These are phyloP conservation scores for Neonectria sp. DNA, from an alignment of 2,329 filamentous ascomycete species.

Conservation along the genomic window DNA sequence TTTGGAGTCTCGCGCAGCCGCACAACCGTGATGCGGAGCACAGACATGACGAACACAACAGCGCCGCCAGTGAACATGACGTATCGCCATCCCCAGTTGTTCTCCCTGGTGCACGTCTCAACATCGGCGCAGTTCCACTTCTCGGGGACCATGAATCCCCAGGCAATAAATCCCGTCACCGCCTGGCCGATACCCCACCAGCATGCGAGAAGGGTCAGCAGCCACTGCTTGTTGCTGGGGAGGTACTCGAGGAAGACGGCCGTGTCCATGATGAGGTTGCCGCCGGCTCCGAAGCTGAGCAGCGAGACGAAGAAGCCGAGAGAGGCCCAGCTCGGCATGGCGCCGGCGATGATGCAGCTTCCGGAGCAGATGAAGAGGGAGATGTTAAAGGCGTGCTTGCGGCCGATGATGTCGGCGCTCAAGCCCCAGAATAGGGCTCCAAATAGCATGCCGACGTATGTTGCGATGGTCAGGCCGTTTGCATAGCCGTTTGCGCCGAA, in stretches of 20 bases:
- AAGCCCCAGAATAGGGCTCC: slow-evolving; percentile 80
- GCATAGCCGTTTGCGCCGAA: slow-evolving; percentile 69
- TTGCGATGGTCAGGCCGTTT: slow-evolving; percentile 73
- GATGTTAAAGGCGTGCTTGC: slow-evolving; percentile 78
- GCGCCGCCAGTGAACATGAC: slow-evolving; percentile 62
- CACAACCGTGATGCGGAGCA: slow-evolving; percentile 62
- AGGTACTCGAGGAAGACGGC: slow-evolving; percentile 68
- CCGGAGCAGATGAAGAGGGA: slow-evolving; percentile 74
- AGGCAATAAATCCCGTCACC: slow-evolving; percentile 60
- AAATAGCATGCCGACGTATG: slow-evolving; percentile 69
- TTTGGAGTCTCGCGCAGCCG: slow-evolving; percentile 65
- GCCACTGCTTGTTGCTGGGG: slow-evolving; percentile 62
- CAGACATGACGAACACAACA: slow-evolving; percentile 60
- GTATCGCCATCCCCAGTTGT: slow-evolving; percentile 67
- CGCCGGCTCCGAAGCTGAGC: slow-evolving; percentile 72
- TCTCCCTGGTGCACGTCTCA: slow-evolving; percentile 61
- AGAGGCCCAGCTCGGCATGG: slow-evolving; percentile 76
- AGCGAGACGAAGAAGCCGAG: slow-evolving; percentile 76
- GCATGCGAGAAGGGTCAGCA: slow-evolving; percentile 61
- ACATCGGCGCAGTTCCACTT: slow-evolving; percentile 58
- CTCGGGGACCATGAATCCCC: slow-evolving; percentile 65
- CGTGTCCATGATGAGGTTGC: slow-evolving; percentile 67
- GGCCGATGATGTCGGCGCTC: slow-evolving; percentile 77
- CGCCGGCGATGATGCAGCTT: slow-evolving; percentile 73
- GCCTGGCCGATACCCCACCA: slow-evolving; percentile 70